phyloP scores from a whole-genome alignment of 352 stramenopile species.

The Phytophthora rubi region DNA sequence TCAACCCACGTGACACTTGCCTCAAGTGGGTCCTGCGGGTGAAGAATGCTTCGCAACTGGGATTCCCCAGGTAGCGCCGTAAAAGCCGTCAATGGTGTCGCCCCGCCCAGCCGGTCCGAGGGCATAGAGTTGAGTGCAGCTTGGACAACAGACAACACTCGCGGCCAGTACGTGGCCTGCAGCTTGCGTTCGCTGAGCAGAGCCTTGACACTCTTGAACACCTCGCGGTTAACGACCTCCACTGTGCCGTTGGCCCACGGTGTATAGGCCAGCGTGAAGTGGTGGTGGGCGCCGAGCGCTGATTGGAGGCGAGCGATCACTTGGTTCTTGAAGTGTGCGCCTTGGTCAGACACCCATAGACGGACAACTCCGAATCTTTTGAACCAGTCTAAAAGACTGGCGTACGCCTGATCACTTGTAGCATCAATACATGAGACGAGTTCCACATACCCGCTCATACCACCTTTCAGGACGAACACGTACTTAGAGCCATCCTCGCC shows the following conservation, averaged over 20 bases:
- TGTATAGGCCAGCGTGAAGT: neutral
- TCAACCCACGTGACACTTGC: neutral
- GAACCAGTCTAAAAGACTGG: neutral
- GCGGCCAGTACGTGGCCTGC: neutral
- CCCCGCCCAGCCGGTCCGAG: neutral
- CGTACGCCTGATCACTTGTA: neutral
- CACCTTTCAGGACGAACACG: neutral
- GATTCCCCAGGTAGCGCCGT: neutral
- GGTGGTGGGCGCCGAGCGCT: neutral
- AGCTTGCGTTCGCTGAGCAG: slow-evolving; percentile 1
- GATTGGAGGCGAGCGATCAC: neutral
- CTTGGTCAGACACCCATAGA: neutral
- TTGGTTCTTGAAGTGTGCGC: neutral
- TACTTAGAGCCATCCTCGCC: neutral
- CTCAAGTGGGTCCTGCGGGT: neutral
- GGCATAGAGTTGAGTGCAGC: neutral
- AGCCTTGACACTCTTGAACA: slow-evolving; percentile 2
- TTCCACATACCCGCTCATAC: neutral
- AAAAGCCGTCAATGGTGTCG: neutral
- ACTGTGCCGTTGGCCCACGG: slow-evolving; percentile 34
- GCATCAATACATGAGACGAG: neutral
- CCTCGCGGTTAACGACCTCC: slow-evolving; percentile 36
- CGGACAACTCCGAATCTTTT: neutral
- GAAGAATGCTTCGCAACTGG: neutral
- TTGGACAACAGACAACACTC: neutral